A percentile compares a stretch with the other conserved stretches of the same genome.
These are phyloP conservation scores for Aspergillus tanneri DNA, from an alignment of 2,329 filamentous ascomycete species.

Conservation along the genomic window DNA sequence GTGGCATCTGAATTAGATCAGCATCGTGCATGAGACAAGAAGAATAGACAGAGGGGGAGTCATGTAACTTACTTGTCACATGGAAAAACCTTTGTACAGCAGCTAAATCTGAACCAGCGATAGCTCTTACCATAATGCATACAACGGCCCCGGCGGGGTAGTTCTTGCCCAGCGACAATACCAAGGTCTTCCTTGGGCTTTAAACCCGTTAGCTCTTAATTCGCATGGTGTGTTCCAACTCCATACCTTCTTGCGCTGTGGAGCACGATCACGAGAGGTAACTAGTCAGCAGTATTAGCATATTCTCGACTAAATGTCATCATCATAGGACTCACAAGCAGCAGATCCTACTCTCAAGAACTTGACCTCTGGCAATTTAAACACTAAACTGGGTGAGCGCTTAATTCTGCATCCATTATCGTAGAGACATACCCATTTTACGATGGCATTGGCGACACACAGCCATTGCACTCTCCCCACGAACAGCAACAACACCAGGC, in stretches of 20 bases:
- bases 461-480: slow-evolving; percentile 70
- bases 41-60: not conserved
- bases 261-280: slow-evolving; percentile 30
- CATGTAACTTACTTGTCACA: slow-evolving; percentile 52
- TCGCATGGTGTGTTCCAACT: not conserved
- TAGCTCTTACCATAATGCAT: slow-evolving; percentile 56
- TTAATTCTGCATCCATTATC: not conserved
- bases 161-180: slow-evolving; percentile 54
- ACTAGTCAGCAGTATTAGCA: slow-evolving; percentile 16
- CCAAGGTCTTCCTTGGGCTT: slow-evolving; percentile 54
- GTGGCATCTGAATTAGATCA: slow-evolving; percentile 60
- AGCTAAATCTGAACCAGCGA: slow-evolving; percentile 59
- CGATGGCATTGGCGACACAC: slow-evolving; percentile 77
- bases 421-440: slow-evolving; percentile 61
- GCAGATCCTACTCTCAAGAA: slow-evolving; percentile 69
- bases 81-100: slow-evolving; percentile 57
- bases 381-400: slow-evolving; percentile 43
- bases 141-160: slow-evolving; percentile 55
- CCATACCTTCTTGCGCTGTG: slow-evolving; percentile 40
- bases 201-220: not conserved
- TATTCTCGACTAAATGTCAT: not conserved
- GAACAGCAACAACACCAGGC: slow-evolving; percentile 67
- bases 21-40: not conserved
- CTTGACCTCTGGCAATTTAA: slow-evolving; percentile 74
- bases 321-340: slow-evolving; percentile 38